A percentile compares a stretch with the other conserved stretches of the same genome.
phyloP scores from a whole-genome alignment of 2,329 filamentous ascomycete species.

The Zymoseptoria pseudotritici region DNA sequence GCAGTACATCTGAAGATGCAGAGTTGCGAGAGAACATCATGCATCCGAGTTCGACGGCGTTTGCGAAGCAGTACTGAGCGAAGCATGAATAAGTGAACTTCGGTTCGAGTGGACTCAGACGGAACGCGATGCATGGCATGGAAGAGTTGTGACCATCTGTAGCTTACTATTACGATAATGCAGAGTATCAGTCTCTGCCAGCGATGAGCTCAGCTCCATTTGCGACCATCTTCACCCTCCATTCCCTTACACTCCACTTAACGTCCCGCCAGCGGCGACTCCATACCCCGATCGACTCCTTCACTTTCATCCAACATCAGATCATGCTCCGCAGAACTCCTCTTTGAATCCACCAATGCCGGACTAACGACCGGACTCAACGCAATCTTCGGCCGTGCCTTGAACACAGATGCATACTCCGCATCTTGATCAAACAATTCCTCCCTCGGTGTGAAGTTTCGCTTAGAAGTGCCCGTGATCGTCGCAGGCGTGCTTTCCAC shows the following conservation, averaged over 20 bases:
- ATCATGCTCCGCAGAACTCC: not conserved
- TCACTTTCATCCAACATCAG: not conserved
- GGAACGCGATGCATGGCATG: no score
- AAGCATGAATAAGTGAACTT: not conserved
- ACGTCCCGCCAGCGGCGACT: not conserved
- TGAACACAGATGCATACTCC: conserved; percentile 78
- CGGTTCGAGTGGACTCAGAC: no score
- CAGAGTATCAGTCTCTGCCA: not conserved
- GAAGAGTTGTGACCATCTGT: not conserved
- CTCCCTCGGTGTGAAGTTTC: conserved; percentile 52
- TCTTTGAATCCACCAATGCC: not conserved
- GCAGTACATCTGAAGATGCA: not conserved
- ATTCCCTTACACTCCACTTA: not conserved
- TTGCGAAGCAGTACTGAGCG: not conserved
- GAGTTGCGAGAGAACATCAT: not conserved
- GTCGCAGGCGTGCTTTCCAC: not conserved
- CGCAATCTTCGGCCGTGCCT: conserved; percentile 71
- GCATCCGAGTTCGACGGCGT: no score
- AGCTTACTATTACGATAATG: not conserved
- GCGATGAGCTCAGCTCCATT: not conserved
- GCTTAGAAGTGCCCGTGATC: conserved; percentile 1
- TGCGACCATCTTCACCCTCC: not conserved
- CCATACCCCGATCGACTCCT: no score
- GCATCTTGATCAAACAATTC: conserved; percentile 62
- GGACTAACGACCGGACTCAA: conserved; percentile 53